A percentile compares a stretch with the other conserved stretches of the same genome.
Evolutionary conservation across 495 filamentous ascomycete species (phyloP).

Genomic region (Massariosphaeria phaeospora): DNA sequence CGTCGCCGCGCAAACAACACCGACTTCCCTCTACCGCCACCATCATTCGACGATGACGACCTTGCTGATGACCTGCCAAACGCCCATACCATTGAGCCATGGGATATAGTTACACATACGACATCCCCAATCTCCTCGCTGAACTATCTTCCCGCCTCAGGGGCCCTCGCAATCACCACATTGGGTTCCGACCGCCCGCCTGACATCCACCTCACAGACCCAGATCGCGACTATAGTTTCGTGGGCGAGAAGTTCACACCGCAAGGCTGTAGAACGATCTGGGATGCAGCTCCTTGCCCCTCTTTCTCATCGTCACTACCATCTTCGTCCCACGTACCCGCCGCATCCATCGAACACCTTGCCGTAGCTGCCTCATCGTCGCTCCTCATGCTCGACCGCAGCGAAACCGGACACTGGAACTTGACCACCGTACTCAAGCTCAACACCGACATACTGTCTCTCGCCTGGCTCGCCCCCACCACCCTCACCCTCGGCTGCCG

Average conservation of each 20-base stretch:
- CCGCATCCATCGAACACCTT: constrained; percentile 10
- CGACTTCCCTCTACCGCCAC: background rate
- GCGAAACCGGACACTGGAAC: background rate
- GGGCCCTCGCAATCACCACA: constrained; percentile 13
- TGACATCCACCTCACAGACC: constrained; percentile 13
- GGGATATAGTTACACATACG: background rate
- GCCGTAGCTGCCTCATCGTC: constrained; percentile 8
- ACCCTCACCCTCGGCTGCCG: constrained; percentile 29
- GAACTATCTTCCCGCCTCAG: constrained; percentile 6
- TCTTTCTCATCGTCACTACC: background rate
- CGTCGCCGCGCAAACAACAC: background rate
- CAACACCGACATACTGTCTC: constrained; percentile 26
- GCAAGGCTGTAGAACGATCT: background rate
- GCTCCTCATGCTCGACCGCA: background rate
- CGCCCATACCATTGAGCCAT: background rate
- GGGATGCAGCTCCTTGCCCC: constrained; percentile 15
- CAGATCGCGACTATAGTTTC: background rate
- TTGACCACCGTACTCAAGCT: background rate
- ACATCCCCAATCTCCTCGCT: constrained; percentile 18
- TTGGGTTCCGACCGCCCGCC: constrained; percentile 14
- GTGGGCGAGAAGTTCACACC: constrained; percentile 15
- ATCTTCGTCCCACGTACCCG: background rate
- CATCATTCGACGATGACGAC: background rate
- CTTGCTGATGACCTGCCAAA: background rate
- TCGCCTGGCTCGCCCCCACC: constrained; percentile 31